Percentiles rank a stretch among this genome's conserved stretches.
phyloP scores from a whole-genome alignment of 192 early-diverging fungal genomes.

The Entomortierella chlamydospora region DNA sequence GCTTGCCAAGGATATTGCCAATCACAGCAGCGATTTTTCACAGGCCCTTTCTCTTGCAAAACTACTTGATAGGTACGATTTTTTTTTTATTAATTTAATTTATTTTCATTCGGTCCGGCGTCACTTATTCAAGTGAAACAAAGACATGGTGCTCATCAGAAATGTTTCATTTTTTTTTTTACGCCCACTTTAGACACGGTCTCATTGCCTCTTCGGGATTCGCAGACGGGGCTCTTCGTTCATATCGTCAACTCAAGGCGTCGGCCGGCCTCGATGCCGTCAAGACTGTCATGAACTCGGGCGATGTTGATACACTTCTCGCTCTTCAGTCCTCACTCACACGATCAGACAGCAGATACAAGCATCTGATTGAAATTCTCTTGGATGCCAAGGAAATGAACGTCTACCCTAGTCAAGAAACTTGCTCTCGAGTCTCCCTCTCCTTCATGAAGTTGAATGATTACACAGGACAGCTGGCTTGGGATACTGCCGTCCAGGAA shows the following conservation, averaged over 20 bases:
- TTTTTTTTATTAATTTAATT: constrained; percentile 1
- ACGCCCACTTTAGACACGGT: constrained; percentile 23
- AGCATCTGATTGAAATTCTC: constrained; percentile 49
- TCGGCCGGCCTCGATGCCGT: constrained; percentile 35
- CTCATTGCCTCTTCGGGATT: constrained; percentile 37
- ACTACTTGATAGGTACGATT: constrained; percentile 37
- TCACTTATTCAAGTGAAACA: too few relatives aligned
- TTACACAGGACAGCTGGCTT: constrained; percentile 48
- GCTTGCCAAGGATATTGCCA: constrained; percentile 46
- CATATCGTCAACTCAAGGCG: constrained; percentile 40
- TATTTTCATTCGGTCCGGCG: too few relatives aligned
- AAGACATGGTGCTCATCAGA: too few relatives aligned
- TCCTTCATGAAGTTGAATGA: constrained; percentile 39
- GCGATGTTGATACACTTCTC: constrained; percentile 39
- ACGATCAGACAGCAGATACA: constrained; percentile 25
- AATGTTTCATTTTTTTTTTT: background rate
- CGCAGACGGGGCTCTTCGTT: constrained; percentile 46
- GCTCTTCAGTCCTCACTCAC: constrained; percentile 29
- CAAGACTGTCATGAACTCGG: constrained; percentile 16
- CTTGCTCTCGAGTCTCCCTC: constrained; percentile 36
- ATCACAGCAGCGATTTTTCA: constrained; percentile 47
- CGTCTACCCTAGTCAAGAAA: constrained; percentile 42
- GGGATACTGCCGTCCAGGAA: constrained; percentile 54
- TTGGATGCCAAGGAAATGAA: constrained; percentile 53
- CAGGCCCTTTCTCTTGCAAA: constrained; percentile 44